phyloP scores from a whole-genome alignment of 257 asterid genomes.

The Phtheirospermum japonicum region DNA sequence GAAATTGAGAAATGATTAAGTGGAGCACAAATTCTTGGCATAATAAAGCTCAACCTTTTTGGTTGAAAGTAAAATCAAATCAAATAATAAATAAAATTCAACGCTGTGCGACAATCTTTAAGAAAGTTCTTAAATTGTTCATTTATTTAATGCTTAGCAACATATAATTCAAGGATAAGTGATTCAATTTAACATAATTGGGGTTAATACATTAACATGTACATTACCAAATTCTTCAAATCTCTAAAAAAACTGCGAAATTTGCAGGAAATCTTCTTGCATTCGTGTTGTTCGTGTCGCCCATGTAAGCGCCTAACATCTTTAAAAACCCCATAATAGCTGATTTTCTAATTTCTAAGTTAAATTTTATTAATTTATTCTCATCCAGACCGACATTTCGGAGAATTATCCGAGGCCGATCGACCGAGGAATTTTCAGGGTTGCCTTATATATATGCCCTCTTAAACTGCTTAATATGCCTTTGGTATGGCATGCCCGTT shows the following conservation, averaged over 20 bases:
- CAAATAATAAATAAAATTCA: too few species aligned
- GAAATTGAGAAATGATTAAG: too few species aligned
- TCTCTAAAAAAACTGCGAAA: conserved; percentile 6
- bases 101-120: too few species aligned
- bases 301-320: conserved; percentile 58
- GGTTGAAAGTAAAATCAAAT: too few species aligned
- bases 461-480: conserved; percentile 79
- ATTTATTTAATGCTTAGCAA: too few species aligned
- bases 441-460: conserved; percentile 77
- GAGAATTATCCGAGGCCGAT: conserved; percentile 58
- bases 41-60: too few species aligned
- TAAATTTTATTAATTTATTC: background rate
- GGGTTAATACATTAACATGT: too few species aligned
- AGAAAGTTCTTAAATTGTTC: too few species aligned
- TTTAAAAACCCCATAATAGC: background rate
- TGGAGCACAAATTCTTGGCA: too few species aligned
- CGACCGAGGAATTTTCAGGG: conserved; percentile 88
- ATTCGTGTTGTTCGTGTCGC: conserved; percentile 72
- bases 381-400: conserved; percentile 72
- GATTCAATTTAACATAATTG: too few species aligned
- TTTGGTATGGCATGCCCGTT: conserved; percentile 81
- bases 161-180: too few species aligned
- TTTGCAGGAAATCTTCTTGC: conserved; percentile 71
- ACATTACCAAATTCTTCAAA: background rate
- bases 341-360: background rate